phyloP scores from a whole-genome alignment of 116 monocot genomes.

The Zostera marina region DNA sequence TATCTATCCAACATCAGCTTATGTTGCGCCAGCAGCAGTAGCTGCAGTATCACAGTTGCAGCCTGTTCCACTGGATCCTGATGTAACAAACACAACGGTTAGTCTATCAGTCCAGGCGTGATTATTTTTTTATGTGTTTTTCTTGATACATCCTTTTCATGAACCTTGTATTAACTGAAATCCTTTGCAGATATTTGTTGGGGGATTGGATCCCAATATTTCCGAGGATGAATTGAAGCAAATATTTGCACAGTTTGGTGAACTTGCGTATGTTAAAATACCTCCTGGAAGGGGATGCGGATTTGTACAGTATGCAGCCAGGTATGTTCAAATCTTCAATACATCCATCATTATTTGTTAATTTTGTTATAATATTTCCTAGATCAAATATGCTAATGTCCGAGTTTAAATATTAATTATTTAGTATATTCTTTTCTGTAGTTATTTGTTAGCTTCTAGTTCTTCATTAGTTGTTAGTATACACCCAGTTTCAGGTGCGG shows the following conservation, averaged over 20 bases:
- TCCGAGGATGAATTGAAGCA: slow-evolving; percentile 76
- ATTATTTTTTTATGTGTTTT: not conserved
- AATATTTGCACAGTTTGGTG: slow-evolving; percentile 73
- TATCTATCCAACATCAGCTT: slow-evolving; percentile 36
- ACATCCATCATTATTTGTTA: not conserved
- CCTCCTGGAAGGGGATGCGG: slow-evolving; percentile 87
- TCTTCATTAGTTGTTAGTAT: too few relatives aligned
- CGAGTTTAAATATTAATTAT: too few relatives aligned
- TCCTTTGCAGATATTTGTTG: slow-evolving; percentile 68
- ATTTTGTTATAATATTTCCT: not conserved
- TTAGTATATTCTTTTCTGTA: too few relatives aligned
- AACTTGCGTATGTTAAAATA: slow-evolving; percentile 67
- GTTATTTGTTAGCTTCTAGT: too few relatives aligned
- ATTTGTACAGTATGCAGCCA: slow-evolving; percentile 72
- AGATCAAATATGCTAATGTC: too few relatives aligned
- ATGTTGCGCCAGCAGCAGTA: slow-evolving; percentile 13
- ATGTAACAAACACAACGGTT: slow-evolving; percentile 86
- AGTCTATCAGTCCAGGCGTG: not conserved
- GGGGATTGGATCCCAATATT: slow-evolving; percentile 77
- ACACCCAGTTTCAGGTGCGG: too few relatives aligned
- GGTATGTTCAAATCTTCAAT: slow-evolving; percentile 17
- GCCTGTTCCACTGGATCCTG: slow-evolving; percentile 62
- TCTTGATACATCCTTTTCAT: not conserved
- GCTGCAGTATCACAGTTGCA: slow-evolving; percentile 22
- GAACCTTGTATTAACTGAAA: not conserved